Conservation (phyloP, 2,329 filamentous ascomycete species). For the Metarhizium album region DNA sequence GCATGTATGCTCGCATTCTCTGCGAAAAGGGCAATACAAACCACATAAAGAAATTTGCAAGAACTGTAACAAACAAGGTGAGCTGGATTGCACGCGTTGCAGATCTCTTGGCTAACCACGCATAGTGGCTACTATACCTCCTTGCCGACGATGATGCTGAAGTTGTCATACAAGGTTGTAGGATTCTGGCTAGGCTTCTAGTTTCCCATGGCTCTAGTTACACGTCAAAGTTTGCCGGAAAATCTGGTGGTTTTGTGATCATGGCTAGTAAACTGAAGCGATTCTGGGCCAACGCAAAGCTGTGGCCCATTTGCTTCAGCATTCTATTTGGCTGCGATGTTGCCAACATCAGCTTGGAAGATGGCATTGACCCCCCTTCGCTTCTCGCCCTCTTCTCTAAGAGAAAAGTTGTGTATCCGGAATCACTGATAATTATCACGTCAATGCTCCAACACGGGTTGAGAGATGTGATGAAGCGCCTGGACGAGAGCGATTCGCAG, state of each 20-base stretch:
- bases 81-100: constrained; percentile 7
- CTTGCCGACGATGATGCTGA: constrained; percentile 78
- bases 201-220: constrained; percentile 74
- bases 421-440: constrained; percentile 68
- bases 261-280: constrained; percentile 71
- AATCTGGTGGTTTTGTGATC: constrained; percentile 79
- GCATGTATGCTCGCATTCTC: constrained; percentile 66
- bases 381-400: constrained; percentile 65
- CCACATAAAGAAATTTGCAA: constrained; percentile 78
- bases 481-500: constrained; percentile 49
- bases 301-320: constrained; percentile 84
- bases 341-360: constrained; percentile 60
- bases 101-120: constrained; percentile 8
- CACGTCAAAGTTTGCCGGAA: constrained; percentile 70
- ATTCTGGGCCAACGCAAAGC: constrained; percentile 77
- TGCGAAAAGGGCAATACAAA: constrained; percentile 59
- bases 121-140: constrained; percentile 80
- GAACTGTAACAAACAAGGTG: constrained; percentile 91
- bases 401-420: constrained; percentile 60
- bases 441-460: constrained; percentile 82
- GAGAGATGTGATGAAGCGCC: constrained; percentile 54
- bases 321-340: constrained; percentile 82
- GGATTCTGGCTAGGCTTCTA: constrained; percentile 74
- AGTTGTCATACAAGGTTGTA: constrained; percentile 69
- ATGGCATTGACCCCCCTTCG: constrained; percentile 62